Evolutionary conservation across 345 rosid genomes (phyloP).

Genomic region (Hypericum perforatum): DNA sequence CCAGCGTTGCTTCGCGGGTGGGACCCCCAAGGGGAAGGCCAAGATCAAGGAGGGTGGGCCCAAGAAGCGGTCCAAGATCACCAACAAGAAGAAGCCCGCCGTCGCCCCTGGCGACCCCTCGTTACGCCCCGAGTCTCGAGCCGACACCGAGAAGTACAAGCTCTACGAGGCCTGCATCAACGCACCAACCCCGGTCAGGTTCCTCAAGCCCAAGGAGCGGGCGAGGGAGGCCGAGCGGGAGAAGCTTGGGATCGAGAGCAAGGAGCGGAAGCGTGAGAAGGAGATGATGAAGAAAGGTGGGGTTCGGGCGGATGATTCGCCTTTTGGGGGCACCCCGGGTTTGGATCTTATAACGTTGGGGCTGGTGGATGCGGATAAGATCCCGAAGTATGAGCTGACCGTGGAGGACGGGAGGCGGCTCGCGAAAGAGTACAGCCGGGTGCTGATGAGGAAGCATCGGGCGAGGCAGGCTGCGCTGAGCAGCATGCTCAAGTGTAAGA

Average conservation of each 20-base stretch:
- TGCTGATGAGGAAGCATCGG: constrained; percentile 71
- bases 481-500: constrained; percentile 41
- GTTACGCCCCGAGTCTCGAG: constrained; percentile 17
- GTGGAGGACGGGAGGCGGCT: constrained; percentile 76
- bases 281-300: constrained; percentile 59
- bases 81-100: constrained; percentile 39
- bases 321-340: constrained; percentile 63
- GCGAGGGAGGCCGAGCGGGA: constrained; percentile 69
- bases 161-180: constrained; percentile 62
- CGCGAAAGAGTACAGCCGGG: constrained; percentile 77
- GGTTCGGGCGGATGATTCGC: constrained; percentile 34
- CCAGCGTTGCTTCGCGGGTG: constrained; percentile 45
- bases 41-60: constrained; percentile 38
- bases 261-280: constrained; percentile 50
- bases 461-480: constrained; percentile 66
- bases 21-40: constrained; percentile 60
- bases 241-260: constrained; percentile 65
- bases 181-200: constrained; percentile 68
- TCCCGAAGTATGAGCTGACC: constrained; percentile 73
- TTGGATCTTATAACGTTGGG: constrained; percentile 67
- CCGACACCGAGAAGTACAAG: constrained; percentile 32
- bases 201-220: constrained; percentile 44
- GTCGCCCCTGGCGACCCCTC: constrained; percentile 9
- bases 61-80: constrained; percentile 40
- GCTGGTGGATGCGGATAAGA: constrained; percentile 56